phyloP scores from a whole-genome alignment of 192 early-diverging fungal genomes.

The Coemansia sp. region DNA sequence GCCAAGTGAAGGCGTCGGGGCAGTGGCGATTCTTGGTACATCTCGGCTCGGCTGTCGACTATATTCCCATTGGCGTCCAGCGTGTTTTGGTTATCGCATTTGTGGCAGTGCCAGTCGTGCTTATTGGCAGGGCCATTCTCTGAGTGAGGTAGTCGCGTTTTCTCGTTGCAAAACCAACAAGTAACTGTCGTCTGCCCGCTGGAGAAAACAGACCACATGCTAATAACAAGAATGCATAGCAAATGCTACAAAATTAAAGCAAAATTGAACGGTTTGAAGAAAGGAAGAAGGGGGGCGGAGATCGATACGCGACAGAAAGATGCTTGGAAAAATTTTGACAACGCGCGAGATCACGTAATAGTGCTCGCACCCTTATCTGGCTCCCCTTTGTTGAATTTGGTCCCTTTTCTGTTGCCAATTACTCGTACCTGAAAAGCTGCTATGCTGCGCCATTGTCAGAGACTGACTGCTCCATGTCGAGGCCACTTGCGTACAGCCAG shows the following conservation, averaged over 20 bases:
- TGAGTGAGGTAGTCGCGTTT: conserved; percentile 13
- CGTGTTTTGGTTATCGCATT: conserved; percentile 43
- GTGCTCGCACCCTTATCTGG: no score
- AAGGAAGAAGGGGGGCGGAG: background rate
- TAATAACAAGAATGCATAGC: conserved; percentile 9
- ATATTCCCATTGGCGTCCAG: conserved; percentile 31
- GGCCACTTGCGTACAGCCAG: background rate
- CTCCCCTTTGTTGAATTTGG: background rate
- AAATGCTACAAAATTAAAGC: background rate
- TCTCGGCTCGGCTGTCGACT: conserved; percentile 30
- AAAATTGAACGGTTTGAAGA: background rate
- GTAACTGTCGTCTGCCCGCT: conserved; percentile 22
- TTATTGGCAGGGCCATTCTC: background rate
- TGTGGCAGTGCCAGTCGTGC: conserved; percentile 39
- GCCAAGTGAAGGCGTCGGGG: background rate
- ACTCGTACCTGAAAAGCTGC: background rate
- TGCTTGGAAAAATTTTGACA: no score
- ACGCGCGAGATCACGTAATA: no score
- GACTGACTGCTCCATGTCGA: background rate
- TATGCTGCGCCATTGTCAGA: background rate
- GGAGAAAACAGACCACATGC: conserved; percentile 37
- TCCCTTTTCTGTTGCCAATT: background rate
- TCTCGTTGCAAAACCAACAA: conserved; percentile 48
- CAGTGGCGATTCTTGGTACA: conserved; percentile 32
- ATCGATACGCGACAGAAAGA: background rate